Conservation (phyloP, 2,329 filamentous ascomycete species). For the Diaporthe sp. region DNA sequence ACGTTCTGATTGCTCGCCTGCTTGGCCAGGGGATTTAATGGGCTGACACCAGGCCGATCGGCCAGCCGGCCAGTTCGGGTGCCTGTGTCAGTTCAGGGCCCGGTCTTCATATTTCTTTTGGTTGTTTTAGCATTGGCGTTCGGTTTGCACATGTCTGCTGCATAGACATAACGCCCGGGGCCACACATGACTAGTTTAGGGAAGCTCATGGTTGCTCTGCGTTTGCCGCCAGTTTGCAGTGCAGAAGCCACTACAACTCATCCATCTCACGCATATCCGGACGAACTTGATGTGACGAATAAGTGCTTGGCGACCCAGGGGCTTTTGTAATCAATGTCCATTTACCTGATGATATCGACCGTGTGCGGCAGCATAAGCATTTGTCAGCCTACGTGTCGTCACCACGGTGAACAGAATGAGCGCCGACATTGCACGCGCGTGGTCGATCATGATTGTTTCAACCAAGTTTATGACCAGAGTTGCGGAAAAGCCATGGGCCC, state of each 20-base stretch:
- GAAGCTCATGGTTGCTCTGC: constrained; percentile 1
- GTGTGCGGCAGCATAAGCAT: not conserved
- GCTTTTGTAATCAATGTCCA: not conserved
- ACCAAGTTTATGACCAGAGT: constrained; percentile 4
- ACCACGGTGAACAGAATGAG: not conserved
- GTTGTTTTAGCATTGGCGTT: constrained; percentile 37
- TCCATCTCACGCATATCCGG: not conserved
- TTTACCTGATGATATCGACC: not conserved
- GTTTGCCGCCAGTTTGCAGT: not conserved
- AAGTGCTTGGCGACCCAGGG: not conserved
- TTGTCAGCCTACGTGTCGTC: constrained; percentile 10
- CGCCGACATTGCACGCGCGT: not conserved
- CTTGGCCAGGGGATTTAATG: constrained; percentile 64
- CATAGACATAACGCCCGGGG: constrained; percentile 21
- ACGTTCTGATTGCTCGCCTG: constrained; percentile 85
- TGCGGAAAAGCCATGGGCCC: constrained; percentile 1
- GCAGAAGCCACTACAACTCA: constrained; percentile 20
- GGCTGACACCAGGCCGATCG: not conserved
- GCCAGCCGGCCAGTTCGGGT: not conserved
- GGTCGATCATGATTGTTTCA: constrained; percentile 22
- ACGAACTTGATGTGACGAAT: not conserved
- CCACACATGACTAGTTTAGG: constrained; percentile 27
- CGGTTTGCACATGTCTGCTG: constrained; percentile 33
- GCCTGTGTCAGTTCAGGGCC: not conserved
- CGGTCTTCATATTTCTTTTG: not conserved